These are phyloP conservation scores for Pichia inconspicua DNA, from an alignment of 1,139 yeast genomes.

Conservation along the genomic window DNA sequence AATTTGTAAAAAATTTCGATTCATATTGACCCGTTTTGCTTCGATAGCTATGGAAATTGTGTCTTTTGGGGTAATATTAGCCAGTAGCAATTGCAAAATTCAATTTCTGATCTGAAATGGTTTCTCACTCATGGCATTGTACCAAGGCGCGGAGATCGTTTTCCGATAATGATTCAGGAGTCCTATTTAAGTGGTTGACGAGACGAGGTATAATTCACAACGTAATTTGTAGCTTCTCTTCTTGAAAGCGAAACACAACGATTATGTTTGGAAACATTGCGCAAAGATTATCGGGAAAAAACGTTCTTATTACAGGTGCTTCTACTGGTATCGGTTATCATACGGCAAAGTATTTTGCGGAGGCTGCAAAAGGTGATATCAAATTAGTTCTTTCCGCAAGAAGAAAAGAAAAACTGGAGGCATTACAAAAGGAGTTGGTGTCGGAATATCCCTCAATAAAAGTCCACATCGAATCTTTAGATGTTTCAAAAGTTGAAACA, in stretches of 20 bases:
- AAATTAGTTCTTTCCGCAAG: constrained; percentile 43
- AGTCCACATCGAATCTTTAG: constrained; percentile 34
- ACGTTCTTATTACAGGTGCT: constrained; percentile 30
- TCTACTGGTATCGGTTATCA: constrained; percentile 36
- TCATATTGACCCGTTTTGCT: no score
- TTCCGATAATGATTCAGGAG: background rate
- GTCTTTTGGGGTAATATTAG: no score
- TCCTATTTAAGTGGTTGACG: no score
- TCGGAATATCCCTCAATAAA: constrained; percentile 33
- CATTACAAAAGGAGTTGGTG: constrained; percentile 31
- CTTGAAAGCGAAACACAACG: background rate
- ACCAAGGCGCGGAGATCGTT: background rate
- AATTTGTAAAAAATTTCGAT: background rate
- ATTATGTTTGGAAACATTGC: constrained; percentile 48
- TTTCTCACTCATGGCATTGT: no score
- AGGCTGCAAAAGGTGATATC: constrained; percentile 40
- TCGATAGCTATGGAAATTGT: no score
- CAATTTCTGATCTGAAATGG: no score
- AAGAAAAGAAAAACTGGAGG: constrained; percentile 36
- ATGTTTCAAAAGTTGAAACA: constrained; percentile 37
- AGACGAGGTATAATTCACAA: no score
- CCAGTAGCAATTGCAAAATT: no score
- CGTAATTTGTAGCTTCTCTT: no score
- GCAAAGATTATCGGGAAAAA: constrained; percentile 46
- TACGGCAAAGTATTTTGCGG: constrained; percentile 30